Conservation (phyloP, 2,329 filamentous ascomycete genomes). For the Fusarium sp. region DNA sequence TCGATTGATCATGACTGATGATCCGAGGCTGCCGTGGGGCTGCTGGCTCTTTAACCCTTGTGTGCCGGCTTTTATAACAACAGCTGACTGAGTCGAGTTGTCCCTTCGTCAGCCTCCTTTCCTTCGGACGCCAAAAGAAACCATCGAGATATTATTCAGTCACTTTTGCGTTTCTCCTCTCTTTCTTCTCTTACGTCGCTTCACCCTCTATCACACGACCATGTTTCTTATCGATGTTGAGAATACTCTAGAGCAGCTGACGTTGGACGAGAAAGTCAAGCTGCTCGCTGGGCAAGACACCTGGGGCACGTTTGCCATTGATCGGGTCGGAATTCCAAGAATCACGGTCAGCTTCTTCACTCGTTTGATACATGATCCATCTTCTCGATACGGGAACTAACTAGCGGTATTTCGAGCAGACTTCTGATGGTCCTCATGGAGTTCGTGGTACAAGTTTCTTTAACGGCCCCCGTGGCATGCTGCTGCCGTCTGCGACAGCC, state of each 20-base stretch:
- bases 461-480: slow-evolving; percentile 7
- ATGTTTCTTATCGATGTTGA: slow-evolving; percentile 20
- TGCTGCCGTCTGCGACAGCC: slow-evolving; percentile 44
- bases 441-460: slow-evolving; percentile 34
- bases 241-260: slow-evolving; percentile 12
- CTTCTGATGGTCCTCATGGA: slow-evolving; percentile 36
- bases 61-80: no score
- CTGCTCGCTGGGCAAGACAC: slow-evolving; percentile 25
- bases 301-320: slow-evolving; percentile 13
- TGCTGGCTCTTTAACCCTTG: no score
- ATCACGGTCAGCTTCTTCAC: not conserved
- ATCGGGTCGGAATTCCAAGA: slow-evolving; percentile 10
- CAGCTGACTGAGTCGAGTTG: no score
- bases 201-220: not conserved
- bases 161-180: not conserved
- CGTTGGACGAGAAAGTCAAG: slow-evolving; percentile 27
- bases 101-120: no score
- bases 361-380: not conserved
- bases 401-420: not conserved
- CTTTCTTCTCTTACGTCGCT: not conserved
- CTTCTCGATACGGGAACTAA: not conserved
- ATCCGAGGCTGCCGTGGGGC: no score
- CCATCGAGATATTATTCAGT: no score
- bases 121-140: no score
- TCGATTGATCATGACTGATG: no score